A percentile compares a stretch with the other conserved stretches of the same genome.
These are phyloP conservation scores for Noccaea bulbosa DNA, from an alignment of 345 rosid genomes.

Conservation along the genomic window DNA sequence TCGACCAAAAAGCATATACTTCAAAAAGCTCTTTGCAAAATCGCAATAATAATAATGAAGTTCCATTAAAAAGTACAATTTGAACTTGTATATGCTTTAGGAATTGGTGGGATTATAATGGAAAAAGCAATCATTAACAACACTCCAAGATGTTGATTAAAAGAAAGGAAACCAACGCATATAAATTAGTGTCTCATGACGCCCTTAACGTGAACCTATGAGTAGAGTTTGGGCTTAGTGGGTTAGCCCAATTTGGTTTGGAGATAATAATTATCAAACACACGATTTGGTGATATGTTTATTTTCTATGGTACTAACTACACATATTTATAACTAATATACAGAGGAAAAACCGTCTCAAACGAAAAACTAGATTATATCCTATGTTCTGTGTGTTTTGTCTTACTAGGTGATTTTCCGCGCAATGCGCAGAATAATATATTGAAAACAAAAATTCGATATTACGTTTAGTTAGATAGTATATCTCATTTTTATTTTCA, in stretches of 20 bases:
- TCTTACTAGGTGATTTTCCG: no score
- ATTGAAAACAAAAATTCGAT: no score
- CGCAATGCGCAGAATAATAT: no score
- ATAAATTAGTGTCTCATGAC: not conserved
- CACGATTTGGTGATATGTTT: not conserved
- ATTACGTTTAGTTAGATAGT: no score
- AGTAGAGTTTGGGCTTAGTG: not conserved
- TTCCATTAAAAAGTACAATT: not conserved
- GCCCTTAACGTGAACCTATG: not conserved
- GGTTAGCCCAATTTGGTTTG: not conserved
- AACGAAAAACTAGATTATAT: not conserved
- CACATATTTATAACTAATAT: no score
- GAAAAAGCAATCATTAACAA: constrained; percentile 14
- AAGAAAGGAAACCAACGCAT: not conserved
- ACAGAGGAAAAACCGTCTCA: no score
- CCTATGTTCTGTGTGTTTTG: not conserved
- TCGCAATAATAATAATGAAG: constrained; percentile 5
- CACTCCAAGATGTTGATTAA: constrained; percentile 12
- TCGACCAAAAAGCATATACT: constrained; percentile 25
- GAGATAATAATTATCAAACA: not conserved
- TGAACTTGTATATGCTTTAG: constrained; percentile 1
- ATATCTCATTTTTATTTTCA: no score
- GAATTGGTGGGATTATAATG: not conserved
- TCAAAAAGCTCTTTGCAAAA: constrained; percentile 1
- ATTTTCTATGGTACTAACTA: not conserved